Evolutionary conservation across 306 rosid genomes (phyloP).

Genomic region (Betula pendula): DNA sequence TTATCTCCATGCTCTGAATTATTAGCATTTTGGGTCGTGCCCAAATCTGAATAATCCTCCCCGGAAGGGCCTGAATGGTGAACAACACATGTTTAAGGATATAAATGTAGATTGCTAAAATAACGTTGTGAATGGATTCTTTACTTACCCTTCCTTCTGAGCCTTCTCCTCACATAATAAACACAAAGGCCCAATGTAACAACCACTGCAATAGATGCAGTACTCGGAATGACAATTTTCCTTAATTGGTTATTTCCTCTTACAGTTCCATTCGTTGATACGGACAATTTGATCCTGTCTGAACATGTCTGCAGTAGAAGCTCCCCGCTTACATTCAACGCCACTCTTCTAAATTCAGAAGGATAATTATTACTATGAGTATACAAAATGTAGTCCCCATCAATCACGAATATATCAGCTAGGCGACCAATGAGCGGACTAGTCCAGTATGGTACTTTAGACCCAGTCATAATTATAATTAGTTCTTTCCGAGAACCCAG

Average conservation of each 20-base stretch:
- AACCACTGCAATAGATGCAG: not conserved
- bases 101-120: not conserved
- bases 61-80: conserved; percentile 26
- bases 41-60: conserved; percentile 27
- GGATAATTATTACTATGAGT: not conserved
- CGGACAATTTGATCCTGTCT: too few relatives aligned
- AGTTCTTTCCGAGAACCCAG: not conserved
- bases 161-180: conserved; percentile 10
- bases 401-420: not conserved
- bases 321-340: not conserved
- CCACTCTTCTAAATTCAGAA: not conserved
- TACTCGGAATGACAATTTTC: not conserved
- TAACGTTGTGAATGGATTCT: not conserved
- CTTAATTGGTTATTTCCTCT: not conserved
- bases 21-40: conserved; percentile 24
- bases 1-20: not conserved
- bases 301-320: not conserved
- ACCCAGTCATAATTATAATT: not conserved
- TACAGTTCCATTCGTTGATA: not conserved
- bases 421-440: not conserved
- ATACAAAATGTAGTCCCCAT: not conserved
- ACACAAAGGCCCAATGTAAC: not conserved
- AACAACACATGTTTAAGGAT: not conserved
- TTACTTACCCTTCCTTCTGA: conserved; percentile 18
- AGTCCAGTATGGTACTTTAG: not conserved